Conservation (phyloP, 73 alveolate species). For the Blepharisma japonicum region DNA sequence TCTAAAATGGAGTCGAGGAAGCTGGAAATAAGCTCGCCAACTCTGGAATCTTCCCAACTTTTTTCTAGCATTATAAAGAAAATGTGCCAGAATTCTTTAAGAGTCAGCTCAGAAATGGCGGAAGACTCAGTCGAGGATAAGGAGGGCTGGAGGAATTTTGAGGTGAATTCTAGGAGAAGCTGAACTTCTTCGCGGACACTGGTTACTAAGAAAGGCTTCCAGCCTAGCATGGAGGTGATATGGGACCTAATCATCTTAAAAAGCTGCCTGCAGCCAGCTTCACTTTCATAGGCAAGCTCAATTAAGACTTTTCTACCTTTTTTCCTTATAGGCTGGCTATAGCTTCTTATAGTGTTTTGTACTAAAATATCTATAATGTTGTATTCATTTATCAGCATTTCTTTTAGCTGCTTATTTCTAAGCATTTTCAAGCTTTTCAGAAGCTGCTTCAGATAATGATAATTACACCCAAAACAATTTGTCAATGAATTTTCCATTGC, state of each 20-base stretch:
- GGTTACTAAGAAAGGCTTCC: neutral
- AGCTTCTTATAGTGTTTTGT: neutral
- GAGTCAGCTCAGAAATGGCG: neutral
- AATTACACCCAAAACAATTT: slow-evolving; percentile 13
- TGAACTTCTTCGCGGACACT: slow-evolving; percentile 13
- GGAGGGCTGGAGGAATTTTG: neutral
- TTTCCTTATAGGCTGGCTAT: slow-evolving; percentile 1
- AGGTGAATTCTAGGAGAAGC: slow-evolving; percentile 8
- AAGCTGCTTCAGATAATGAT: neutral
- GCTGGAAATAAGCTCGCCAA: neutral
- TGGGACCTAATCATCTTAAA: neutral
- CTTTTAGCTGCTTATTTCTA: neutral
- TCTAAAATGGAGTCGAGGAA: slow-evolving; percentile 16
- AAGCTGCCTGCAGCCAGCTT: neutral
- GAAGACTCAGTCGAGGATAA: neutral
- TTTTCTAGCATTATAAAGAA: slow-evolving; percentile 22
- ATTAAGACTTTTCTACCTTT: slow-evolving; percentile 9
- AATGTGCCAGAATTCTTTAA: slow-evolving; percentile 22
- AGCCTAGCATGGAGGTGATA: neutral
- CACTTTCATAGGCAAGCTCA: neutral
- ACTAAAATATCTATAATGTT: neutral
- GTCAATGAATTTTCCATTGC: neutral
- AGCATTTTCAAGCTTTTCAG: slow-evolving; percentile 7
- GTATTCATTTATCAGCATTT: neutral
- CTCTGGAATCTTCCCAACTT: slow-evolving; percentile 29